These are phyloP conservation scores for Uronychia binucleata DNA, from an alignment of 73 alveolate species.

Conservation along the genomic window DNA sequence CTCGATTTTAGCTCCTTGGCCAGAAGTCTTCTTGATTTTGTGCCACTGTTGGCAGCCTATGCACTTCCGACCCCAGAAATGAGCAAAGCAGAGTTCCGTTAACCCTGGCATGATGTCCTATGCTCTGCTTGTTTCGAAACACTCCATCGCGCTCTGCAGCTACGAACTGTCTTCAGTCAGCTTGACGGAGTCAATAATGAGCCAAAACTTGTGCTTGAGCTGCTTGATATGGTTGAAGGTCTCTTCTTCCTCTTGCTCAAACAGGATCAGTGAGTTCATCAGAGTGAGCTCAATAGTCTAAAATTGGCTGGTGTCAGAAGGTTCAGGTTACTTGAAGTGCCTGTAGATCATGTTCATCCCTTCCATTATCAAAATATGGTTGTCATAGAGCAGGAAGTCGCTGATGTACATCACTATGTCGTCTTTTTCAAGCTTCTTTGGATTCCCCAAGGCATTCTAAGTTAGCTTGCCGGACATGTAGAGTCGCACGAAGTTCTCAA, in stretches of 20 bases:
- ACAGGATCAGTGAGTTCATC: not conserved
- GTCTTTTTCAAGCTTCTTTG: not conserved
- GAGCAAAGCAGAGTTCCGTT: not conserved
- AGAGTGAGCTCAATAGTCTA: not conserved
- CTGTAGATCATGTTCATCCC: not conserved
- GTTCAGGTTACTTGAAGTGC: not conserved
- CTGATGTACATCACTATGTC: not conserved
- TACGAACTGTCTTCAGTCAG: not conserved
- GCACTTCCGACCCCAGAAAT: constrained; percentile 1
- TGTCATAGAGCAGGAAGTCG: not conserved
- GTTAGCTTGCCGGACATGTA: not conserved
- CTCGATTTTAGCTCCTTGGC: not conserved
- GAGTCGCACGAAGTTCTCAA: not conserved
- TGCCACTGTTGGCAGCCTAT: not conserved
- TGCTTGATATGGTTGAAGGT: not conserved
- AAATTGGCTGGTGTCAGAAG: not conserved
- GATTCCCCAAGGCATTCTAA: constrained; percentile 5
- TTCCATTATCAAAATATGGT: not conserved
- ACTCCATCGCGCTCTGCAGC: not conserved
- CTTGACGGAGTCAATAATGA: not conserved
- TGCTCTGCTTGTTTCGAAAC: not conserved
- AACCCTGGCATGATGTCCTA: not conserved
- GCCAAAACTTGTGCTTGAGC: not conserved
- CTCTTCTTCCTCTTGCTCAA: constrained; percentile 5
- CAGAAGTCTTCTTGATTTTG: not conserved